These are phyloP conservation scores for Apiospora phragmitis DNA, from an alignment of 2,329 filamentous ascomycete species.

Conservation along the genomic window DNA sequence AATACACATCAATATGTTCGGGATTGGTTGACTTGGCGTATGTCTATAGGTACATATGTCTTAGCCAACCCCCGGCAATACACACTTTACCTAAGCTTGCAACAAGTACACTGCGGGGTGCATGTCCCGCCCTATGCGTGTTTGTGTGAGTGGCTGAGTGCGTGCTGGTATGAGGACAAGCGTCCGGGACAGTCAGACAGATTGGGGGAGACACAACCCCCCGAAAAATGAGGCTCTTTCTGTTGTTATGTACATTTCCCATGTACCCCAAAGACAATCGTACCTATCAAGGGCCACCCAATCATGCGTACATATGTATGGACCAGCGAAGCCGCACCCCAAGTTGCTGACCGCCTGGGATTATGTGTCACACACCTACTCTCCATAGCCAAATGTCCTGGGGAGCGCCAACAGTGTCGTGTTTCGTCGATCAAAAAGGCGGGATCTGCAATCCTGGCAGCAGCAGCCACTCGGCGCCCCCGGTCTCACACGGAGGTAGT, in stretches of 20 bases:
- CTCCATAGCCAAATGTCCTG: neutral
- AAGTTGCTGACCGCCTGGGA: neutral
- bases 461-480: neutral
- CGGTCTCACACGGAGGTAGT: neutral
- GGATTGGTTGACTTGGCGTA: neutral
- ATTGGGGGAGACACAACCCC: neutral
- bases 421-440: neutral
- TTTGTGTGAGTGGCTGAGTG: neutral
- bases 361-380: neutral
- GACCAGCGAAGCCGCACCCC: neutral
- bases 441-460: neutral
- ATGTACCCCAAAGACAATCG: neutral
- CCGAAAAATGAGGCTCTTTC: neutral
- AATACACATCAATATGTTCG: neutral
- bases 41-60: neutral
- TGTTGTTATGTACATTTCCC: neutral
- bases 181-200: neutral
- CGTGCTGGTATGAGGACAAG: neutral
- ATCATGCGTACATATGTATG: neutral
- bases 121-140: neutral
- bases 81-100: neutral
- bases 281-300: neutral
- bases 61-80: neutral
- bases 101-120: slow-evolving; percentile 2
- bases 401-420: neutral